Evolutionary conservation across 345 rosid species (phyloP), one percentile per base, ranked within the genome.

Genomic region (Salix koriyanagi): DNA sequence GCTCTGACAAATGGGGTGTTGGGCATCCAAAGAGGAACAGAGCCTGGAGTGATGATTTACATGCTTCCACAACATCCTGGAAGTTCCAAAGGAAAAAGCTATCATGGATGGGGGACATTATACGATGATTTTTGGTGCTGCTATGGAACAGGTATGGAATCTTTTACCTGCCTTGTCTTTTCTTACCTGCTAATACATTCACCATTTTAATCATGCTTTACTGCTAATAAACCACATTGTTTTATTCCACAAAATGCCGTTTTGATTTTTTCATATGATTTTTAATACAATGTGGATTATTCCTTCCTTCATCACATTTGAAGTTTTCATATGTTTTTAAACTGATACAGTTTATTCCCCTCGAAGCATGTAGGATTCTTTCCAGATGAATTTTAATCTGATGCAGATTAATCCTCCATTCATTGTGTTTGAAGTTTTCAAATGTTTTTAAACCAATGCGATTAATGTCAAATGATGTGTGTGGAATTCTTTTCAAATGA

Each of bases 31-130:
- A 89, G 99, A 79, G 99, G 96, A 74, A 90, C 86, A 13, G 91
- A 96, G 30, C 98, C 97, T 3, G 98, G 99, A 72, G 76, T 86
- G 48, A 96, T 93, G 99, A 93, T 93, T 78, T 96, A 93, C 91
- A 91, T 95, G 97, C 99, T 95, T 68, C 99, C 99, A 73, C 84
- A 84, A 58, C 85, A 86, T 36, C 89, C 73, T 26, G 97, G 99
- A 65, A 86, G 84, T 75, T 96, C 99, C 69, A 93, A 92, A 80
- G 96, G 93, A 3, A 80, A 66, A 71, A 89, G 90, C 85, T 77
- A 79, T 78, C 99, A 93, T 70, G 86, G 91, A 70, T 96, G 99
- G 99, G 99, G 97, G 83, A 88, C 91, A 74, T 85, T 83, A 30
- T 84, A 82, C 58, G 62, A 81, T 64, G 66, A 92, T n/a, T 96